phyloP scores from a whole-genome alignment of 768 basidiomycete species.

The Tulasnella calospora region DNA sequence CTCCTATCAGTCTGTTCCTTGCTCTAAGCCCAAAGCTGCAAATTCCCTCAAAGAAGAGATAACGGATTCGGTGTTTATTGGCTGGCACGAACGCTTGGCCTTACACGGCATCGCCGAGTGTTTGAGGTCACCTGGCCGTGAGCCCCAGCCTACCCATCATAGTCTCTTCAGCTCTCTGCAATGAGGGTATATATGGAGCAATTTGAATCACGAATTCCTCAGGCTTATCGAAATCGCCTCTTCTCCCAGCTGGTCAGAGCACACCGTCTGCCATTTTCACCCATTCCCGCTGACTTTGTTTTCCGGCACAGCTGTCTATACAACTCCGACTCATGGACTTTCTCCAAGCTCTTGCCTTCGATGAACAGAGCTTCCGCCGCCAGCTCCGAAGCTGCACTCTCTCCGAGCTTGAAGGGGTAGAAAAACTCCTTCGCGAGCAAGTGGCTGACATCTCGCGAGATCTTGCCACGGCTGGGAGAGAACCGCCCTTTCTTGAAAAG shows the following conservation, averaged over 20 bases:
- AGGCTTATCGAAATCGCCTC: neutral
- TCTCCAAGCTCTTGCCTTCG: neutral
- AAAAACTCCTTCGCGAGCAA: neutral
- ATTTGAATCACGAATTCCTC: no score
- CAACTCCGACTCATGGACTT: neutral
- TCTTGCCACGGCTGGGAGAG: no score
- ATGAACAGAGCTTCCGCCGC: neutral
- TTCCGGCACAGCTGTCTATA: neutral
- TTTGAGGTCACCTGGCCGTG: neutral
- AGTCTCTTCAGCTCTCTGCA: no score
- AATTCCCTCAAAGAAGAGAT: neutral
- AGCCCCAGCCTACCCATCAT: neutral
- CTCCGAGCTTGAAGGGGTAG: neutral
- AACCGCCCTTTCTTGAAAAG: neutral
- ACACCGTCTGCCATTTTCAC: neutral
- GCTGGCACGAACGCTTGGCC: neutral
- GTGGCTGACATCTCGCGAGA: neutral
- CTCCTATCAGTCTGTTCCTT: neutral
- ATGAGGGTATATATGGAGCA: no score
- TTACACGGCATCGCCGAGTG: neutral
- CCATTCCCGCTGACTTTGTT: neutral
- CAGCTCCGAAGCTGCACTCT: neutral
- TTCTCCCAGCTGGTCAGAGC: neutral
- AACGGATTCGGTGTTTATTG: neutral
- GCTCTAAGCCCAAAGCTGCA: neutral